Evolutionary conservation across 139 green algal genomes (phyloP).

Genomic region (Auxenochlorella pyrenoidosa): DNA sequence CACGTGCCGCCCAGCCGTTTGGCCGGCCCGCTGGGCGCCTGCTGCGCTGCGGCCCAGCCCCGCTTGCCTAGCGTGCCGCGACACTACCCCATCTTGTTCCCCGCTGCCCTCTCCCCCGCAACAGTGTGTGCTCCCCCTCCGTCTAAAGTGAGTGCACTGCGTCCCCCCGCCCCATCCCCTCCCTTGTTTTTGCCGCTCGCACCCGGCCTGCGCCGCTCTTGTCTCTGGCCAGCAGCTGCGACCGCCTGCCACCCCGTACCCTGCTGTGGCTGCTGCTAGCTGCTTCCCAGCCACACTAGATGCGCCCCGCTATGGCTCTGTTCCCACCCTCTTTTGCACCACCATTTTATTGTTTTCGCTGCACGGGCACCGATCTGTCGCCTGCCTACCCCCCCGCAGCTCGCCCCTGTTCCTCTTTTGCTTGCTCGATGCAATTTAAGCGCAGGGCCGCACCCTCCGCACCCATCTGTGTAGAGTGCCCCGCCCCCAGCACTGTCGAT

Average conservation of each 20-base stretch:
- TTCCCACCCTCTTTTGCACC: not conserved
- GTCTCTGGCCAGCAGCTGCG: too few relatives aligned
- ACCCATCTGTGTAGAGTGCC: not conserved
- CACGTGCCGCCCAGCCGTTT: not conserved
- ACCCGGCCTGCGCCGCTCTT: not conserved
- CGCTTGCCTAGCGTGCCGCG: not conserved
- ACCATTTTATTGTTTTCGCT: not conserved
- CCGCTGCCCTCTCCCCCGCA: not conserved
- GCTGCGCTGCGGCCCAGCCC: not conserved
- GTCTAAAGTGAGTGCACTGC: not conserved
- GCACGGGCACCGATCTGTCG: not conserved
- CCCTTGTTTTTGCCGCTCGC: not conserved
- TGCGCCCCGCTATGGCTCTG: not conserved
- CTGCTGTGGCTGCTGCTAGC: too few relatives aligned
- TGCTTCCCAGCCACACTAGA: not conserved
- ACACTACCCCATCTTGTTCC: not conserved
- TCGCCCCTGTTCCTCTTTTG: not conserved
- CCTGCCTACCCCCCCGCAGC: not conserved
- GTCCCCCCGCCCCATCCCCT: not conserved
- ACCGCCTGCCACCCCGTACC: too few relatives aligned
- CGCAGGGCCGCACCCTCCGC: not conserved
- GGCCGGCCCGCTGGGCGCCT: not conserved
- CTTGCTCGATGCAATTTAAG: constrained; percentile 15
- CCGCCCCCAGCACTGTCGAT: not conserved
- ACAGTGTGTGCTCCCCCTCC: too few relatives aligned